A percentile compares a stretch with the other conserved stretches of the same genome.
phyloP scores from a whole-genome alignment of 1,284 basidiomycete species.

The Limonomyces culmigenus region DNA sequence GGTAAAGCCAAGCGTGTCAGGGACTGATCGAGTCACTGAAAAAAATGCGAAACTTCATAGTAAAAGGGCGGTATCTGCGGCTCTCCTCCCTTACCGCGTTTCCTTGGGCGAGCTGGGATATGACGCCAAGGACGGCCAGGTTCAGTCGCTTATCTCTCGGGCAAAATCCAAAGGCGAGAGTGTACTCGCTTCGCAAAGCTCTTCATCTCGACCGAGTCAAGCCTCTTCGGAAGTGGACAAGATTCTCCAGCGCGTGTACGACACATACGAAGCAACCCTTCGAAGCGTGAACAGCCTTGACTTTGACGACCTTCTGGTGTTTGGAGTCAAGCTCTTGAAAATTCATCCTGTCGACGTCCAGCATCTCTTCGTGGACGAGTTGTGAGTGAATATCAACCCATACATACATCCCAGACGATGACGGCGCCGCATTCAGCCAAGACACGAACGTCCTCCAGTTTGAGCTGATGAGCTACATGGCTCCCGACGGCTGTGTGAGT shows the following conservation, averaged over 20 bases:
- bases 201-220: no score
- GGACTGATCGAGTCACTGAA: no score
- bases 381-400: conserved; percentile 26
- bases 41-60: no score
- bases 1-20: conserved; percentile 23
- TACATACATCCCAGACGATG: conserved; percentile 3
- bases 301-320: conserved; percentile 79
- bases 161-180: conserved; percentile 69
- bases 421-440: conserved; percentile 38
- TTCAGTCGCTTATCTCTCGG: conserved; percentile 57
- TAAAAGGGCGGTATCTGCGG: no score
- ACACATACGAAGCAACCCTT: conserved; percentile 55
- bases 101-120: no score
- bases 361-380: conserved; percentile 84
- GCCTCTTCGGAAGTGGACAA: conserved; percentile 10
- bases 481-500: conserved; percentile 43
- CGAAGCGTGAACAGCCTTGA: conserved; percentile 63
- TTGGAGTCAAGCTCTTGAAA: conserved; percentile 59
- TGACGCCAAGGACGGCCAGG: conserved; percentile 45
- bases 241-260: conserved; percentile 24
- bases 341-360: conserved; percentile 28
- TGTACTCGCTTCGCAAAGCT: no score
- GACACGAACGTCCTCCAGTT: conserved; percentile 85
- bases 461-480: conserved; percentile 67
- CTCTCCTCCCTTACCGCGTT: no score